phyloP scores from a whole-genome alignment of 148 eudicot species.

The Bassia scoparia region DNA sequence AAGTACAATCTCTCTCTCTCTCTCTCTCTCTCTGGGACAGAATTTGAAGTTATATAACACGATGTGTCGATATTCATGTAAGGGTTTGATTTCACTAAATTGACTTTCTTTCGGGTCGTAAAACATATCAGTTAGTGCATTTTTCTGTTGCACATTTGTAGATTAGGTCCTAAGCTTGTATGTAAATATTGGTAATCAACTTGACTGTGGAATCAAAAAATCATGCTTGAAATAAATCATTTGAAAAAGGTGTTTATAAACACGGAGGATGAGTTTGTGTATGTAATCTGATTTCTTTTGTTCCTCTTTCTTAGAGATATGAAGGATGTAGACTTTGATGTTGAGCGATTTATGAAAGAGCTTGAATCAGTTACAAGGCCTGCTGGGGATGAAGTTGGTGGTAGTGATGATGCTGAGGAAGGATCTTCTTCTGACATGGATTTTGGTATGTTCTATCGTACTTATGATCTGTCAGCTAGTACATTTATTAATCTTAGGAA shows the following conservation, averaged over 20 bases:
- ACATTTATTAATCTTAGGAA: background rate
- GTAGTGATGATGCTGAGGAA: slow-evolving; percentile 54
- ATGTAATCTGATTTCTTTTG: slow-evolving; percentile 8
- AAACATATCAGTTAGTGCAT: background rate
- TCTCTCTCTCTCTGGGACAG: too few relatives aligned
- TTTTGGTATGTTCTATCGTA: slow-evolving; percentile 50
- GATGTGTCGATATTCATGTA: too few relatives aligned
- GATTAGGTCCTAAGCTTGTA: background rate
- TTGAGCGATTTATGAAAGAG: slow-evolving; percentile 79
- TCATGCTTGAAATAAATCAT: background rate
- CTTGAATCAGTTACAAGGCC: slow-evolving; percentile 57
- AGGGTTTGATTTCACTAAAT: too few relatives aligned
- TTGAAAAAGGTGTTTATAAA: background rate
- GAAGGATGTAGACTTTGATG: slow-evolving; percentile 67
- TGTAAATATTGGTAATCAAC: background rate
- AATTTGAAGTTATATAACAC: too few relatives aligned
- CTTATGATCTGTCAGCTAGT: background rate
- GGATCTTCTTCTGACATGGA: slow-evolving; percentile 82
- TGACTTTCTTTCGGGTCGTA: background rate
- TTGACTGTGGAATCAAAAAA: background rate
- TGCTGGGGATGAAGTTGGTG: slow-evolving; percentile 34
- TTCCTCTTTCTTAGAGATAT: slow-evolving; percentile 36
- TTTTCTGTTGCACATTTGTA: background rate
- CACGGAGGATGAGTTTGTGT: background rate
- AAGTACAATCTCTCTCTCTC: too few relatives aligned